These are phyloP conservation scores for Candida railenensis DNA, from an alignment of 805 yeast species.

Conservation along the genomic window DNA sequence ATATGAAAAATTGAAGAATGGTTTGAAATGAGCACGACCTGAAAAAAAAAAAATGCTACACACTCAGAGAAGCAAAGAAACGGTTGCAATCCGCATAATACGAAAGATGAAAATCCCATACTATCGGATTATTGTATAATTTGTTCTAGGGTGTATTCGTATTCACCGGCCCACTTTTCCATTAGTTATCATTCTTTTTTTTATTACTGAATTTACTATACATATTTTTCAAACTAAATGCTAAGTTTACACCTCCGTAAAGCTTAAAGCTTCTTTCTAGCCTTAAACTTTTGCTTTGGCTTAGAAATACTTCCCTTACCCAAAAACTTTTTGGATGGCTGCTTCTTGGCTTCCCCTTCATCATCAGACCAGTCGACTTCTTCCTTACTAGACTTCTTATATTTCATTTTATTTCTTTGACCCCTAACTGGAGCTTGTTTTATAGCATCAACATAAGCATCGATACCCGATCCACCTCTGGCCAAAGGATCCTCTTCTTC, in stretches of 20 bases:
- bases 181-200: too few species aligned
- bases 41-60: slow-evolving; percentile 1
- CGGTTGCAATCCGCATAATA: too few species aligned
- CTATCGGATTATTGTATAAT: too few species aligned
- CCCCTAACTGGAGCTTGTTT: slow-evolving; percentile 93
- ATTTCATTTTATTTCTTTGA: slow-evolving; percentile 87
- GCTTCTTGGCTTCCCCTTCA: slow-evolving; percentile 22
- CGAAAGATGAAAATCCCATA: too few species aligned
- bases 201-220: background rate
- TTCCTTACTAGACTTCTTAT: slow-evolving; percentile 57
- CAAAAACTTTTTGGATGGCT: slow-evolving; percentile 13
- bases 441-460: slow-evolving; percentile 93
- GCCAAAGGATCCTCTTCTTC: slow-evolving; percentile 43
- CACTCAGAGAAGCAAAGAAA: too few species aligned
- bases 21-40: background rate
- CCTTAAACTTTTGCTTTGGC: slow-evolving; percentile 51
- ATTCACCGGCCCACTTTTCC: background rate
- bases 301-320: slow-evolving; percentile 27
- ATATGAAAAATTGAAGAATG: background rate
- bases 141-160: too few species aligned
- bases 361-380: slow-evolving; percentile 48
- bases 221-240: background rate
- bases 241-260: too few species aligned
- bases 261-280: slow-evolving; percentile 55
- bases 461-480: slow-evolving; percentile 58